These are phyloP conservation scores for Aspergillus jensenii DNA, from an alignment of 2,329 filamentous ascomycete species.

Conservation along the genomic window DNA sequence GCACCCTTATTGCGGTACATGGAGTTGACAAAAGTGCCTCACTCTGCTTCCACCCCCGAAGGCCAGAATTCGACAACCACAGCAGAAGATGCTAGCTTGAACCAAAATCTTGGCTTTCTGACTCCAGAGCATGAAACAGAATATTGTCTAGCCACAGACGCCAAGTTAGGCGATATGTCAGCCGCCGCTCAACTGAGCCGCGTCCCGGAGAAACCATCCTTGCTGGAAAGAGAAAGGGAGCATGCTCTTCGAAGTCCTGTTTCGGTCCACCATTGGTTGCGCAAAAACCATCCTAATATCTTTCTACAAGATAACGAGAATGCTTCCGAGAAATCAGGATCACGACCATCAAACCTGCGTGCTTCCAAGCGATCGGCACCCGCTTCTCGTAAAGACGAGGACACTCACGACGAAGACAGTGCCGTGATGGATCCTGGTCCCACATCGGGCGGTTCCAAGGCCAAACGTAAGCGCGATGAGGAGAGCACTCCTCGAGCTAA, in stretches of 20 bases:
- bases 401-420: slow-evolving; percentile 46
- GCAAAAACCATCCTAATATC: slow-evolving; percentile 78
- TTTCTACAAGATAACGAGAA: slow-evolving; percentile 75
- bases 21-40: slow-evolving; percentile 32
- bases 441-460: slow-evolving; percentile 32
- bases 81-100: slow-evolving; percentile 21
- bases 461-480: slow-evolving; percentile 50
- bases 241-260: slow-evolving; percentile 73
- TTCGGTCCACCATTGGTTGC: slow-evolving; percentile 93
- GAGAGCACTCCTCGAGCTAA: slow-evolving; percentile 49
- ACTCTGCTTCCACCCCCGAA: slow-evolving; percentile 22
- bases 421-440: slow-evolving; percentile 38
- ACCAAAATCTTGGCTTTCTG: slow-evolving; percentile 44
- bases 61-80: slow-evolving; percentile 15
- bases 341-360: slow-evolving; percentile 41
- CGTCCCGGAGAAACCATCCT: slow-evolving; percentile 36
- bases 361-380: slow-evolving; percentile 42
- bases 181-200: slow-evolving; percentile 55
- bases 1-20: slow-evolving; percentile 35
- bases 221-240: slow-evolving; percentile 56
- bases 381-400: slow-evolving; percentile 40
- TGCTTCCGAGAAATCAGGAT: slow-evolving; percentile 42
- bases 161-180: slow-evolving; percentile 38
- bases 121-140: slow-evolving; percentile 45
- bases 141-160: slow-evolving; percentile 43